phyloP scores from a whole-genome alignment of 2,329 filamentous ascomycete genomes.

The Scolecobasidium constrictum region DNA sequence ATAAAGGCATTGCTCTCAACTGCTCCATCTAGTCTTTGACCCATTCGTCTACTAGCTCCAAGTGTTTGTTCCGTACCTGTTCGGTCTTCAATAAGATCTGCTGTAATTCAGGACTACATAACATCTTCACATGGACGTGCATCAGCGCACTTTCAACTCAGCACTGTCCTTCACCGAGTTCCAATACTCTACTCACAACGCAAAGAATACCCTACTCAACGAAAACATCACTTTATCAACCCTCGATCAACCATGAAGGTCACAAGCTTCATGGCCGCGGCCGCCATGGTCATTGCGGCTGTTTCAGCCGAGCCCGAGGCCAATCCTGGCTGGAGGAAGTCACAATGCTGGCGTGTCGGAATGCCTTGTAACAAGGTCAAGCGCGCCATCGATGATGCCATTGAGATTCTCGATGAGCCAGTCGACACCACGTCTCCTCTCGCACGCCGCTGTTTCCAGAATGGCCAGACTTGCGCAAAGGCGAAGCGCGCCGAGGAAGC shows the following conservation, averaged over 20 bases:
- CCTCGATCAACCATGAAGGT: not conserved
- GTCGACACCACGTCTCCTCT: not conserved
- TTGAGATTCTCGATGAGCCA: not conserved
- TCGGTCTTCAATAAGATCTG: too few species aligned
- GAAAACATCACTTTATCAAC: too few species aligned
- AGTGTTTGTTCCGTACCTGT: too few species aligned
- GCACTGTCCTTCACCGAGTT: too few species aligned
- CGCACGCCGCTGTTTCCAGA: not conserved
- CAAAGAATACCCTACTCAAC: too few species aligned
- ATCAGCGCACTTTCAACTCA: too few species aligned
- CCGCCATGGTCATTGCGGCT: not conserved
- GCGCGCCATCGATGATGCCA: not conserved
- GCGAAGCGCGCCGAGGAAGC: conserved; percentile 5
- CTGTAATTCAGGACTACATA: too few species aligned
- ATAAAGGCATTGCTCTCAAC: too few species aligned
- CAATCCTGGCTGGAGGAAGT: not conserved
- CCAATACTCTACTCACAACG: too few species aligned
- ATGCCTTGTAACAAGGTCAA: not conserved
- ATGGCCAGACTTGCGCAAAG: conserved; percentile 2
- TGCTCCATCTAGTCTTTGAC: too few species aligned
- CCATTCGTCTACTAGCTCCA: too few species aligned
- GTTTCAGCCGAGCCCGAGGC: not conserved
- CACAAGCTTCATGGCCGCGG: not conserved
- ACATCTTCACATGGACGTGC: too few species aligned
- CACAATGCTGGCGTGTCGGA: not conserved